phyloP scores from a whole-genome alignment of 306 rosid species.

The Sechiopsis laciniata region DNA sequence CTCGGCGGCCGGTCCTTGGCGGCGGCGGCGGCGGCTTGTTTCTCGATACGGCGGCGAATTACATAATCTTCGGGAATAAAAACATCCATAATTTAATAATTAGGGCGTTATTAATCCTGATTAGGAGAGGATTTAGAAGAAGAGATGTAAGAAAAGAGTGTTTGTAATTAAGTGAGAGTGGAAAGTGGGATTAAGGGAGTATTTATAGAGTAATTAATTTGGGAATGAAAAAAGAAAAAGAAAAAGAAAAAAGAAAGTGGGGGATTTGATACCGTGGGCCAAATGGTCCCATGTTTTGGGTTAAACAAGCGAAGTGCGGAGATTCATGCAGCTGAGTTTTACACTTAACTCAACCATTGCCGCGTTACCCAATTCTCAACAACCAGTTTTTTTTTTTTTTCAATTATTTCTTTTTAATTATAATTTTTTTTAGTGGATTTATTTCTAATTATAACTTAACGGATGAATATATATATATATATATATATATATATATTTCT shows the following conservation, averaged over 20 bases:
- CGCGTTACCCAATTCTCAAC: background rate
- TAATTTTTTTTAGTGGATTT: no score
- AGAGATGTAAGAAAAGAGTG: no score
- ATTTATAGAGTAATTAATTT: background rate
- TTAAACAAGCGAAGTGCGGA: slow-evolving; percentile 25
- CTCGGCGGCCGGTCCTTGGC: background rate
- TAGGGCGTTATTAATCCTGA: background rate
- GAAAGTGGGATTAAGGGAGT: background rate
- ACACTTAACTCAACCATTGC: background rate
- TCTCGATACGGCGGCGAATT: slow-evolving; percentile 46
- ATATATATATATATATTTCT: no score
- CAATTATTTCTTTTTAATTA: no score
- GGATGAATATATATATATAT: no score
- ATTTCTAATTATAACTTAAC: no score
- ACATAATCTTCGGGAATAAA: slow-evolving; percentile 56
- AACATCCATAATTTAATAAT: slow-evolving; percentile 40
- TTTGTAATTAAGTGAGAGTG: background rate
- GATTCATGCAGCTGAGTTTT: background rate
- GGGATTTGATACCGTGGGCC: slow-evolving; percentile 40
- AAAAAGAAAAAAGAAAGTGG: background rate
- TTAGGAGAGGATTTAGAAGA: no score
- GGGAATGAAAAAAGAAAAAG: no score
- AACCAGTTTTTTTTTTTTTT: no score
- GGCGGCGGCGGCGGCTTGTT: slow-evolving; percentile 24
- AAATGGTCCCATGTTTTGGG: slow-evolving; percentile 40